These are phyloP conservation scores for Mollisiaceae sp. DNA, from an alignment of 2,329 filamentous ascomycete genomes.

Conservation along the genomic window DNA sequence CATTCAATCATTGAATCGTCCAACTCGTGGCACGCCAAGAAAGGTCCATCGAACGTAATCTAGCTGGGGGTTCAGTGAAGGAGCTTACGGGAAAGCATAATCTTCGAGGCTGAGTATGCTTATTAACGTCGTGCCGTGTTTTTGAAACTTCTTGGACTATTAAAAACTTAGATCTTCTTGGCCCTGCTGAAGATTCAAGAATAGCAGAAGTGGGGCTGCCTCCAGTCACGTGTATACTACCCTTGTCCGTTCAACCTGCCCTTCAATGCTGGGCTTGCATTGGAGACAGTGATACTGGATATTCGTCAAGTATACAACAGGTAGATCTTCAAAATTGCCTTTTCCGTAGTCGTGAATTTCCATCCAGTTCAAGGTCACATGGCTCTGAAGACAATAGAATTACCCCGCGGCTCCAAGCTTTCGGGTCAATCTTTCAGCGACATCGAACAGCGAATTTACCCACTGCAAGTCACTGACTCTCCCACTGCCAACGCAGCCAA, in stretches of 20 bases:
- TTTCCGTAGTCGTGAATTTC: background rate
- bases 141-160: background rate
- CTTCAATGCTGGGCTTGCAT: background rate
- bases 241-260: too few relatives aligned
- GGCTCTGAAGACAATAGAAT: background rate
- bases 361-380: too few relatives aligned
- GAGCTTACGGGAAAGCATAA: too few relatives aligned
- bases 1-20: background rate
- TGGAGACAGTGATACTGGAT: background rate
- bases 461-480: slow-evolving; percentile 4
- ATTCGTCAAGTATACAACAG: too few relatives aligned
- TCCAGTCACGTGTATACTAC: too few relatives aligned
- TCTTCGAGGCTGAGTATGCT: too few relatives aligned
- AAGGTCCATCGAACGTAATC: background rate
- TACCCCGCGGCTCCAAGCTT: background rate
- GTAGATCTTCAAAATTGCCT: background rate
- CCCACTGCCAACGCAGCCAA: background rate
- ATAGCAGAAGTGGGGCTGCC: background rate
- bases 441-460: background rate
- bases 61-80: too few relatives aligned
- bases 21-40: background rate
- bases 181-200: background rate
- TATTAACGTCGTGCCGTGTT: background rate
- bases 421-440: slow-evolving; percentile 9
- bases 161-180: background rate